Conservation (phyloP, 345 rosid species). For the Psidium guajava region DNA sequence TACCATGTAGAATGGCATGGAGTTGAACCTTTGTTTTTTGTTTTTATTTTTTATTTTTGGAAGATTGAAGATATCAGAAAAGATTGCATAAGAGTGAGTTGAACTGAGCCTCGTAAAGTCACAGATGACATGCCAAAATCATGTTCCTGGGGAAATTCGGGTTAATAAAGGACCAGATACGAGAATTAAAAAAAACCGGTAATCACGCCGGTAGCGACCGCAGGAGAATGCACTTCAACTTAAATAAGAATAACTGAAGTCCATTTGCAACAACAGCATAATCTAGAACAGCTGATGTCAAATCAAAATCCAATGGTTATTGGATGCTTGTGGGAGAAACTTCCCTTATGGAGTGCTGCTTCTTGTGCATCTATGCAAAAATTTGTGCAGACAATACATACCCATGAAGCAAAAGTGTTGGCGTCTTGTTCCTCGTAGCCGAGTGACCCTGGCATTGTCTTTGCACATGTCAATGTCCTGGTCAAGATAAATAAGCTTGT, state of each 20-base stretch:
- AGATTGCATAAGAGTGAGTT: neutral
- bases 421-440: slow-evolving; percentile 44
- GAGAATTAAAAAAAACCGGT: neutral
- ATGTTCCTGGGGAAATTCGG: neutral
- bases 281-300: neutral
- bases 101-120: neutral
- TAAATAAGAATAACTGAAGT: neutral
- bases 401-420: slow-evolving; percentile 46
- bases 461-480: slow-evolving; percentile 31
- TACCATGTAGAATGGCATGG: neutral
- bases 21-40: neutral
- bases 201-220: neutral
- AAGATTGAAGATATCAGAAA: neutral
- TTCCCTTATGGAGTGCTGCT: neutral
- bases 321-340: neutral
- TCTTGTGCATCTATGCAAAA: neutral
- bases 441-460: slow-evolving; percentile 47
- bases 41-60: neutral
- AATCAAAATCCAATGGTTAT: neutral
- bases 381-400: neutral
- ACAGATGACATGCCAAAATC: neutral
- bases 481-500: neutral
- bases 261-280: neutral
- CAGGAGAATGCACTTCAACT: neutral
- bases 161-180: too few species aligned